Evolutionary conservation across 164 flowering plant species (phyloP).

Genomic region (Liquidambar formosana): DNA sequence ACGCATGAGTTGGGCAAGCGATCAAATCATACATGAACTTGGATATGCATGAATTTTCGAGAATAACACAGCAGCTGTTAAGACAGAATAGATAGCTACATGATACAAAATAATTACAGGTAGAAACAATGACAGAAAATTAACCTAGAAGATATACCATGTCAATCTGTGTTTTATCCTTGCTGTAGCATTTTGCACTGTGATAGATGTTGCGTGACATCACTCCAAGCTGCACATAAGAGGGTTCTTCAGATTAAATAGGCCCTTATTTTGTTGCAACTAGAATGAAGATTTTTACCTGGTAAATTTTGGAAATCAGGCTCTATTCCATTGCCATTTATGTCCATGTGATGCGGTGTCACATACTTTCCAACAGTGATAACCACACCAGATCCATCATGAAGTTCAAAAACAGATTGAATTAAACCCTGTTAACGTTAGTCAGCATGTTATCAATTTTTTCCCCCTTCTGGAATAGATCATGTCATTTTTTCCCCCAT

Average conservation of each 20-base stretch:
- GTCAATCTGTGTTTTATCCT: constrained; percentile 26
- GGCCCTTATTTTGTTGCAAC: background rate
- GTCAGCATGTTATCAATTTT: background rate
- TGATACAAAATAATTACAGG: background rate
- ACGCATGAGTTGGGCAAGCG: background rate
- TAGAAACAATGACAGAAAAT: background rate
- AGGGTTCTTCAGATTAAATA: constrained; percentile 1
- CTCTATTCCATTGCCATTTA: constrained; percentile 88
- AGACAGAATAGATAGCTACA: background rate
- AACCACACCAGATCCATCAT: constrained; percentile 94
- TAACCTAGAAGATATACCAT: background rate
- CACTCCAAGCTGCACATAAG: constrained; percentile 67
- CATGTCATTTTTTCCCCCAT: too few species aligned
- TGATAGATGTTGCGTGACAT: constrained; percentile 54
- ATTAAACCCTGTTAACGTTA: constrained; percentile 66
- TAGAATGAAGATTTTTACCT: constrained; percentile 38
- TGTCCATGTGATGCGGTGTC: constrained; percentile 84
- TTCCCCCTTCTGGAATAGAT: too few species aligned
- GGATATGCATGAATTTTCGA: background rate
- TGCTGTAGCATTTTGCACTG: constrained; percentile 46
- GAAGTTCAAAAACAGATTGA: constrained; percentile 93
- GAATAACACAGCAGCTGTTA: background rate
- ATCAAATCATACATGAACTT: background rate
- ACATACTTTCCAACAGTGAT: constrained; percentile 96
- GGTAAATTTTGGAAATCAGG: constrained; percentile 77